Evolutionary conservation across 2,329 filamentous ascomycete species (phyloP), one percentile per base, ranked within the genome.

Genomic region (Pseudogymnoascus sp.): DNA sequence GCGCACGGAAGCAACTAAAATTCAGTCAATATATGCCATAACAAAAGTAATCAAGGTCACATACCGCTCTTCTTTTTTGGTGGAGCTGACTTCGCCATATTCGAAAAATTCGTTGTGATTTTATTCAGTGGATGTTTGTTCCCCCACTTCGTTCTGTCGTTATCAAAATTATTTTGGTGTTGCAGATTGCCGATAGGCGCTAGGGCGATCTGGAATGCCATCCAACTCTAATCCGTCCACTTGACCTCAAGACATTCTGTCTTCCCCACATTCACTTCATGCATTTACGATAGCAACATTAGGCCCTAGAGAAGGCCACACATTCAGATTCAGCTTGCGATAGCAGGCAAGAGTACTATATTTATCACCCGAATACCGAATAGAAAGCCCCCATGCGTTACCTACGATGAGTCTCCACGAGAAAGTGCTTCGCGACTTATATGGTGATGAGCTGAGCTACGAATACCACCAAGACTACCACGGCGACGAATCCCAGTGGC

Each of bases 1-100:
- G 77, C 87, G 88, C 64, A 85, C 75, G 4, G 88, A 90, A 80
- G 79, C 62, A 78, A 62, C 71, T 72, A 62, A 61, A 64, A 21
- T 31, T 7, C 10, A 33, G 50, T 33, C 7, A 6, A 33, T 13
- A 56, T 19, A 11, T 21, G 26, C 26, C 6, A 31, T 47, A 47
- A 16, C 19, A 47, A 35, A 10, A 21, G 29, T n/a, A 24, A 31
- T 13, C n/a, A 26, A 33, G 26, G 38, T n/a, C 61, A 66, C 67
- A 64, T 65, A 73, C 71, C 50, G 42, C 65, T 67, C 62, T 70
- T 71, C 62, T 71, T 72, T 62, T 74, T 74, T 2, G 66, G 63
- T 37, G 72, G 68, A 6, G 71, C 72, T 62, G 72, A 73, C 66
- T 74, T 74, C 16, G 65, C 72, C 72, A 74, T 74, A 63, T 61